Conservation (phyloP, 139 green algal genomes). For the Coelastrella sp. region DNA sequence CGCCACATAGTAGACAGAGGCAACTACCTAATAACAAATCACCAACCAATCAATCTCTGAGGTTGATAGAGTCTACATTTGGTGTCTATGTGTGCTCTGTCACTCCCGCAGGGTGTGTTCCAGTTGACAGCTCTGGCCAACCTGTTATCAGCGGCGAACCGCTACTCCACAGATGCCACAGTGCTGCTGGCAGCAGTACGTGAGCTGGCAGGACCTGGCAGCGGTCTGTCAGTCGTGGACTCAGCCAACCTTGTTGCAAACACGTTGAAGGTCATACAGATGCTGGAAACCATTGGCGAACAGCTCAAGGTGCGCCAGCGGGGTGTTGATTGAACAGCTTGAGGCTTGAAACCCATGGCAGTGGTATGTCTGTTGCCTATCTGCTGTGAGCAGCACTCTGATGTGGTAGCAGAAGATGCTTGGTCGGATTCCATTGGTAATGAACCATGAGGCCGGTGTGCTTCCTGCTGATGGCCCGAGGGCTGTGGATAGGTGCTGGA, state of each 20-base stretch:
- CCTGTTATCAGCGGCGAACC: not conserved
- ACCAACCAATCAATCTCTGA: too few species aligned
- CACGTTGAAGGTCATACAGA: slow-evolving; percentile 67
- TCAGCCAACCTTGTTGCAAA: slow-evolving; percentile 59
- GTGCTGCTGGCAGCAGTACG: slow-evolving; percentile 68
- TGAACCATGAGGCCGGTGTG: too few species aligned
- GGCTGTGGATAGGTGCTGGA: too few species aligned
- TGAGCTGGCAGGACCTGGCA: slow-evolving; percentile 60
- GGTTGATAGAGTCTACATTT: not conserved
- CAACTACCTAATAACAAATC: too few species aligned
- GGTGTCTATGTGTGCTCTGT: not conserved
- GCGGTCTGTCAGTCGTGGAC: slow-evolving; percentile 52
- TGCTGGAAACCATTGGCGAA: slow-evolving; percentile 64
- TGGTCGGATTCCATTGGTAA: too few species aligned
- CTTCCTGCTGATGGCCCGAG: too few species aligned
- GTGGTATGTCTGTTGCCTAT: too few species aligned
- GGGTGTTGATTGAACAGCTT: too few species aligned
- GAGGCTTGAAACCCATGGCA: too few species aligned
- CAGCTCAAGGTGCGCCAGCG: slow-evolving; percentile 56
- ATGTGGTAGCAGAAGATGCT: too few species aligned
- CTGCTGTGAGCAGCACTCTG: too few species aligned
- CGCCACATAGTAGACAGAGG: too few species aligned
- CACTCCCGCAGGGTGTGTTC: slow-evolving; percentile 9
- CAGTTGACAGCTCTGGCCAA: slow-evolving; percentile 17
- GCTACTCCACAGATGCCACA: slow-evolving; percentile 39